phyloP scores from a whole-genome alignment of 2,329 filamentous ascomycete genomes.

The Acephala macrosclerotiorum region DNA sequence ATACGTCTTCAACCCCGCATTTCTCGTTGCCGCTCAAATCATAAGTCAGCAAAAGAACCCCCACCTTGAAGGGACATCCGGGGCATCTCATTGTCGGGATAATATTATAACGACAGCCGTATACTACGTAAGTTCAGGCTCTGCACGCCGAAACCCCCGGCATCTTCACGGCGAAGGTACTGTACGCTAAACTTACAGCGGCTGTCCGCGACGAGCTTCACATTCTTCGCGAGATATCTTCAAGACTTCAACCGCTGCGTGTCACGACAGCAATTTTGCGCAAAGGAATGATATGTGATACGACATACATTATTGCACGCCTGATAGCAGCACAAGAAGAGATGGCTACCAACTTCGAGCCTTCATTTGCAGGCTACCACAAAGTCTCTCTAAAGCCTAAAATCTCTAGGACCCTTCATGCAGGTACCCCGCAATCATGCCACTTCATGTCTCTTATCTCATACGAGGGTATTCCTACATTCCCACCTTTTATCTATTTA shows the following conservation, averaged over 20 bases:
- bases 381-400: not conserved
- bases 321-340: not conserved
- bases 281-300: not conserved
- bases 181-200: not conserved
- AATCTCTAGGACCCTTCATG: conserved; percentile 1
- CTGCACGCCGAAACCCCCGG: not conserved
- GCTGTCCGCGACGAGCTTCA: too few species aligned
- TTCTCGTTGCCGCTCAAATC: too few species aligned
- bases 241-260: not conserved
- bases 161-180: not conserved
- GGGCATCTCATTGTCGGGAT: conserved; percentile 3
- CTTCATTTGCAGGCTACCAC: not conserved
- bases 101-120: not conserved
- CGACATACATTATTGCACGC: not conserved
- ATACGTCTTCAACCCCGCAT: too few species aligned
- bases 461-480: conserved; percentile 21
- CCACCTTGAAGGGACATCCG: not conserved
- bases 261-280: not conserved
- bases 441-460: conserved; percentile 18
- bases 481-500: conserved; percentile 4
- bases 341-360: not conserved
- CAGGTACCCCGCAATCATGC: conserved; percentile 23
- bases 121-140: not conserved
- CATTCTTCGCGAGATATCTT: too few species aligned
- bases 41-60: too few species aligned